Percentiles rank a stretch among this genome's conserved stretches.
Evolutionary conservation across 2,329 filamentous ascomycete genomes (phyloP).

Genomic region (Botrytis cinerea): DNA sequence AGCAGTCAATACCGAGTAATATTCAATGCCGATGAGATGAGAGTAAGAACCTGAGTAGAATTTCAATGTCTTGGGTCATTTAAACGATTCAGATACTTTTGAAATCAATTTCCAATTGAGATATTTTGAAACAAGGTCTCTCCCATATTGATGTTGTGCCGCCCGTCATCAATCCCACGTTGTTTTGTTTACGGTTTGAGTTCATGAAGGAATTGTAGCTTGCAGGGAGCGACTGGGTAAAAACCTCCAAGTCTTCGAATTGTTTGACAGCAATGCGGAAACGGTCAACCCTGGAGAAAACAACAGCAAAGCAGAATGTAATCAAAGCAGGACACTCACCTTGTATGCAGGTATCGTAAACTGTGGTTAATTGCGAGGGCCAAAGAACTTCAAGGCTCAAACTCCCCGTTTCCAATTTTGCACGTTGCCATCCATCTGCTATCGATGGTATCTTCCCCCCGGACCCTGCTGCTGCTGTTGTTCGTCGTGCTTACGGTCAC

Average conservation of each 20-base stretch:
- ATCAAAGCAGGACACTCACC: not conserved
- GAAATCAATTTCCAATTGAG: not conserved
- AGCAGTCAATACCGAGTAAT: conserved; percentile 9
- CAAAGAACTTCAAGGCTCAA: not conserved
- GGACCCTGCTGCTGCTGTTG: conserved; percentile 9
- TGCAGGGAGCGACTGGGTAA: conserved; percentile 10
- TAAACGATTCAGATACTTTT: conserved; percentile 10
- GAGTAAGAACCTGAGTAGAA: not conserved
- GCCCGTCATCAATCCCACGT: conserved; percentile 3
- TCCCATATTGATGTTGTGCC: not conserved
- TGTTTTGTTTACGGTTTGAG: conserved; percentile 14
- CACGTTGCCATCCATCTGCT: conserved; percentile 1
- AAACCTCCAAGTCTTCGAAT: not conserved
- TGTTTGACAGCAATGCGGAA: conserved; percentile 17
- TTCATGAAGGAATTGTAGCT: conserved; percentile 3
- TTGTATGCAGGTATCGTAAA: not conserved
- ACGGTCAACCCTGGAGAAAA: not conserved
- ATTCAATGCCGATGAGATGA: conserved; percentile 2
- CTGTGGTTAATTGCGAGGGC: not conserved
- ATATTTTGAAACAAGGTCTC: conserved; percentile 4
- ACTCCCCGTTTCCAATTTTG: not conserved
- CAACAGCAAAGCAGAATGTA: conserved; percentile 1
- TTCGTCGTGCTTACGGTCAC: conserved; percentile 14
- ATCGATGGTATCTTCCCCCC: conserved; percentile 1
- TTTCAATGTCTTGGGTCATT: conserved; percentile 4